A percentile compares a stretch with the other conserved stretches of the same genome.
phyloP scores from a whole-genome alignment of 306 rosid species.

The Vicia faba region DNA sequence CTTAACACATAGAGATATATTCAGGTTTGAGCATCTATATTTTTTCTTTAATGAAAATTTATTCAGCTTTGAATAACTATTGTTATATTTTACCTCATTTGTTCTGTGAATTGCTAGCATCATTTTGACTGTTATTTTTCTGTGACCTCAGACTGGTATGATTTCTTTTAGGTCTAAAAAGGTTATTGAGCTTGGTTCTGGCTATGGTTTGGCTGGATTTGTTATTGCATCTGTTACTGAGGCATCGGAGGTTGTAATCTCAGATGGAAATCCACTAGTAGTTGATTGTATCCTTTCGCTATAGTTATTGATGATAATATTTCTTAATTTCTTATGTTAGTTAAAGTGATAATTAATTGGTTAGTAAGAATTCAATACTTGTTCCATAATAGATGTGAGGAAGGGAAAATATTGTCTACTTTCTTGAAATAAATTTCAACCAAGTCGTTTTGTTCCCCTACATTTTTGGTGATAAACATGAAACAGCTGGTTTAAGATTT shows the following conservation, averaged over 20 bases:
- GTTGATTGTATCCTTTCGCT: constrained; percentile 84
- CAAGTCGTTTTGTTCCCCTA: background rate
- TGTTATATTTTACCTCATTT: background rate
- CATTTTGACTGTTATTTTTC: constrained; percentile 26
- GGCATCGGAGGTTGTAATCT: constrained; percentile 79
- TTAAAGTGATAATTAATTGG: constrained; percentile 4
- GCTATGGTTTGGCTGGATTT: constrained; percentile 92
- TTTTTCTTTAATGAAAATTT: constrained; percentile 26
- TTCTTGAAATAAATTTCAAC: constrained; percentile 14
- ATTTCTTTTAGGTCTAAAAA: constrained; percentile 67
- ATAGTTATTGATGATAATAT: constrained; percentile 18
- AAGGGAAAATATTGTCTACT: constrained; percentile 1
- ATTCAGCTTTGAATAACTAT: constrained; percentile 20
- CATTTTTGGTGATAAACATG: background rate
- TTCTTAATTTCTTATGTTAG: constrained; percentile 10
- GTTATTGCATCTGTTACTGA: constrained; percentile 78
- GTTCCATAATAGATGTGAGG: constrained; percentile 3
- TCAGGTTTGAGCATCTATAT: constrained; percentile 53
- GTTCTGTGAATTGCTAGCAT: constrained; percentile 27
- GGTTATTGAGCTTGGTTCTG: constrained; percentile 92
- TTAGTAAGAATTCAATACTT: constrained; percentile 12
- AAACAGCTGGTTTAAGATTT: constrained; percentile 4
- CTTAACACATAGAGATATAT: constrained; percentile 58
- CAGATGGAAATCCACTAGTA: constrained; percentile 96
- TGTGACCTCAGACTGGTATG: constrained; percentile 23